Evolutionary conservation across 1,284 basidiomycete genomes (phyloP), one percentile per base, ranked within the genome.

Genomic region (Trichosporon asahii): DNA sequence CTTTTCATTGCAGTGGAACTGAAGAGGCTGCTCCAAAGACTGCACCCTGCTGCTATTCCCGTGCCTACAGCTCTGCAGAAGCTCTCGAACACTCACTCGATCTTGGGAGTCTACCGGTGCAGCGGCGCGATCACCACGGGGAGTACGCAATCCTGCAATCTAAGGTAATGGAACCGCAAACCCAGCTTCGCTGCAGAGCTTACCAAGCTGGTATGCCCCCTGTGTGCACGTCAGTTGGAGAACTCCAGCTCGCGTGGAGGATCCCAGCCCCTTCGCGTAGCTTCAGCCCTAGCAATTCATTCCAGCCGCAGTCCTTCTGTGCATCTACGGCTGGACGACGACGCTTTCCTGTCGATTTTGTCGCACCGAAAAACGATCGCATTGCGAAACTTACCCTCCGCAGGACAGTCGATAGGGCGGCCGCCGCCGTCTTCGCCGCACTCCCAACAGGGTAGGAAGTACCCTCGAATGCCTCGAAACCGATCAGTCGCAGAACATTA

Each of bases 391-490:
- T 21, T 23, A 9, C 15, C 9, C 15, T 11, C 49, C 23, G 21
- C 49, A 25, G 21, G 18, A 53, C 9, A 21, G 15, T 4, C 49
- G 7, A 21, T 18, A 53, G 15, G 21, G 35, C 14, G 35, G 9
- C n/a, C n/a, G n/a, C n/a, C 21, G 46, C 21, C 49, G 49, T 9
- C 21, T 53, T 21, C 49, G 21, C 15, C 15, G 21, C 18, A 23
- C 49, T 11, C 5, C 46, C 18, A 23, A n/a, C 21, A 25, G 49
- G 23, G 49, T 25, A 7, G 11, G 9, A 9, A 7, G 49, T 9
- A 53, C 49, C 49, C 49, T 53, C 49, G 49, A 53, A 53, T 53
- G 49, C 49, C 49, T 53, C 49, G 49, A 53, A 53, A 53, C 49
- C 49, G 49, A 53, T 53, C n/a, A 23, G 23, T 23, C 49, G 49